Evolutionary conservation across 1,139 yeast species (phyloP).

Genomic region (Insectozyma bohioensis): DNA sequence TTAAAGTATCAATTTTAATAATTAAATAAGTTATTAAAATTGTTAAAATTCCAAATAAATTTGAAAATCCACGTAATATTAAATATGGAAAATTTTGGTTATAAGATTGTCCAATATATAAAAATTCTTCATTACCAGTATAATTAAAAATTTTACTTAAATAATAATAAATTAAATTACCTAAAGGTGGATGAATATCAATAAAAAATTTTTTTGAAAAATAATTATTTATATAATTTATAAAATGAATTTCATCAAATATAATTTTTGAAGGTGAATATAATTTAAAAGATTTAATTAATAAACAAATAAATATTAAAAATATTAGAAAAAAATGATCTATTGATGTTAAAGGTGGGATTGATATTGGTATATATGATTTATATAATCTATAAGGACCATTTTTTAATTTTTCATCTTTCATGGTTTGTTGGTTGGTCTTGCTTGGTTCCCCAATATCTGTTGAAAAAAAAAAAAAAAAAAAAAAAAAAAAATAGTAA

Average conservation of each 20-base stretch:
- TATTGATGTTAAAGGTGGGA: not conserved
- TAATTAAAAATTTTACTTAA: conserved; percentile 42
- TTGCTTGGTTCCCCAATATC: too few species aligned
- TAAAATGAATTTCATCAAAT: conserved; percentile 82
- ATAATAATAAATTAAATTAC: conserved; percentile 46
- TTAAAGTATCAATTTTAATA: conserved; percentile 47
- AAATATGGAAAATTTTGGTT: conserved; percentile 33
- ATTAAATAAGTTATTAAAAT: conserved; percentile 48
- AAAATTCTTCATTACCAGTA: conserved; percentile 41
- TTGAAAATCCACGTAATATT: conserved; percentile 34
- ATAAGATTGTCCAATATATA: conserved; percentile 33
- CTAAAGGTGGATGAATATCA: conserved; percentile 65
- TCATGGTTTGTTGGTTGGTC: too few species aligned
- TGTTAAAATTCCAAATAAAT: conserved; percentile 42
- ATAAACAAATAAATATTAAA: not conserved
- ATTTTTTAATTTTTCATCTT: too few species aligned
- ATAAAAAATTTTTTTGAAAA: conserved; percentile 59
- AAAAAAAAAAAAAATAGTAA: too few species aligned
- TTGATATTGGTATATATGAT: too few species aligned
- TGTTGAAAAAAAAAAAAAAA: too few species aligned
- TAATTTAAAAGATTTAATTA: conserved; percentile 30
- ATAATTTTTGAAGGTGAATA: conserved; percentile 78
- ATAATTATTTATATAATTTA: conserved; percentile 45
- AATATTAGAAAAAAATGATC: not conserved
- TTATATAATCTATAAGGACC: conserved; percentile 6